Evolutionary conservation across 805 yeast genomes (phyloP).

Genomic region (Starmerella vitae): DNA sequence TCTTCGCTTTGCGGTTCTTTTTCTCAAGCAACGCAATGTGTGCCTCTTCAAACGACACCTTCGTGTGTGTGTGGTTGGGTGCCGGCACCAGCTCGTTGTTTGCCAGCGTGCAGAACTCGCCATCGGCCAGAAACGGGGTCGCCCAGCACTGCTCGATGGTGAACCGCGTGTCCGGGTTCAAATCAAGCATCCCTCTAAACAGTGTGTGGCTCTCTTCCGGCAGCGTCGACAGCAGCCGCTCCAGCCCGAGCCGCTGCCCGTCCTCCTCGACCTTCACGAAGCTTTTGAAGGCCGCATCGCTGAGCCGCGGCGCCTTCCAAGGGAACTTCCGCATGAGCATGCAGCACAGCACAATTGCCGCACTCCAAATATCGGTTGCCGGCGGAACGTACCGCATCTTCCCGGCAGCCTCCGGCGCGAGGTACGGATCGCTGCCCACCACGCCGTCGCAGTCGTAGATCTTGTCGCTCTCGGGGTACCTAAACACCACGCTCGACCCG

Average conservation of each 20-base stretch:
- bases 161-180: constrained; percentile 48
- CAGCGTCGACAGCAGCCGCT: constrained; percentile 49
- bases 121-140: constrained; percentile 45
- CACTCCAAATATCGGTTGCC: constrained; percentile 90
- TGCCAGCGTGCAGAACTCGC: constrained; percentile 52
- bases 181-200: constrained; percentile 51
- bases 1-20: constrained; percentile 43
- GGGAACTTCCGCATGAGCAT: constrained; percentile 87
- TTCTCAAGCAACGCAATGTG: constrained; percentile 88
- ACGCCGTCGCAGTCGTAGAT: constrained; percentile 69
- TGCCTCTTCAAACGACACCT: constrained; percentile 85
- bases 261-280: constrained; percentile 36
- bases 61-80: constrained; percentile 65
- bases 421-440: constrained; percentile 78
- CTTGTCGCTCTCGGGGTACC: constrained; percentile 66
- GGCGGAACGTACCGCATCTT: constrained; percentile 76
- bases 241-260: constrained; percentile 39
- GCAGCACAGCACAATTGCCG: constrained; percentile 81
- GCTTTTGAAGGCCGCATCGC: constrained; percentile 70
- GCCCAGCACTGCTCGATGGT: constrained; percentile 42
- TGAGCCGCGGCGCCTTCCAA: constrained; percentile 79
- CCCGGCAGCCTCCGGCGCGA: constrained; percentile 85
- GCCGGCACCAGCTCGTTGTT: constrained; percentile 31
- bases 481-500: constrained; percentile 86
- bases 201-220: constrained; percentile 56